A percentile compares a stretch with the other conserved stretches of the same genome.
Evolutionary conservation across 2,329 filamentous ascomycete species (phyloP).

Genomic region (Rutstroemia sp.): DNA sequence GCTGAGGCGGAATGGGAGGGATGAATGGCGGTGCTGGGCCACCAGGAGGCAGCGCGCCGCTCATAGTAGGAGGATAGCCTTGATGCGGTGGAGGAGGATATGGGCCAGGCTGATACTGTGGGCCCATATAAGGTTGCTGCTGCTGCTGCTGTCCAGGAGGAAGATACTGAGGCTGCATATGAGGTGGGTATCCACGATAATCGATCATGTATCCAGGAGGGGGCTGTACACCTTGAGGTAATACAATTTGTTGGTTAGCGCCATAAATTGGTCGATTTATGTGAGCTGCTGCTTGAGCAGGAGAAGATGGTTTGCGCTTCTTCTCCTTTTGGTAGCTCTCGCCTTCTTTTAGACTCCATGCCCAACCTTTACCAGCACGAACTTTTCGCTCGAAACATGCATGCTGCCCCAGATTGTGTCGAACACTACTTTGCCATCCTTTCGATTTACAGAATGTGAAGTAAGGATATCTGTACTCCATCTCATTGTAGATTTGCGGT

Average conservation of each 20-base stretch:
- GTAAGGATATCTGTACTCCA: conserved; percentile 49
- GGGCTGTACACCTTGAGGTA: not conserved
- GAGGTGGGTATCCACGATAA: conserved; percentile 19
- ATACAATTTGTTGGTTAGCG: conserved; percentile 13
- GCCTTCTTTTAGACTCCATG: conserved; percentile 47
- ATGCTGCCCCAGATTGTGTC: conserved; percentile 52
- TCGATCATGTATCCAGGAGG: conserved; percentile 16
- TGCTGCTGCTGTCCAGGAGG: conserved; percentile 14
- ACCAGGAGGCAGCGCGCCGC: conserved; percentile 11
- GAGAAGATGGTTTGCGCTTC: conserved; percentile 36
- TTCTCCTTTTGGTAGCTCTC: conserved; percentile 50
- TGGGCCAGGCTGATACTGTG: conserved; percentile 9
- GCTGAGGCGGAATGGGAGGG: conserved; percentile 19
- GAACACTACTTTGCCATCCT: conserved; percentile 56
- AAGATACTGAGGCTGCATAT: conserved; percentile 15
- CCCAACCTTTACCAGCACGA: conserved; percentile 46
- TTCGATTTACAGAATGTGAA: conserved; percentile 47
- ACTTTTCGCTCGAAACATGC: conserved; percentile 48
- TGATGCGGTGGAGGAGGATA: conserved; percentile 1
- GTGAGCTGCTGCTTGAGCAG: conserved; percentile 30
- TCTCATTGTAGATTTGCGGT: conserved; percentile 52
- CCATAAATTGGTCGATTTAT: conserved; percentile 25
- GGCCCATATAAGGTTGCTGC: conserved; percentile 18
- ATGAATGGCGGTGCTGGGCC: conserved; percentile 11
- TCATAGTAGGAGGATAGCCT: conserved; percentile 6